Conservation (phyloP, 1,284 basidiomycete genomes). For the Tilletia indica region DNA sequence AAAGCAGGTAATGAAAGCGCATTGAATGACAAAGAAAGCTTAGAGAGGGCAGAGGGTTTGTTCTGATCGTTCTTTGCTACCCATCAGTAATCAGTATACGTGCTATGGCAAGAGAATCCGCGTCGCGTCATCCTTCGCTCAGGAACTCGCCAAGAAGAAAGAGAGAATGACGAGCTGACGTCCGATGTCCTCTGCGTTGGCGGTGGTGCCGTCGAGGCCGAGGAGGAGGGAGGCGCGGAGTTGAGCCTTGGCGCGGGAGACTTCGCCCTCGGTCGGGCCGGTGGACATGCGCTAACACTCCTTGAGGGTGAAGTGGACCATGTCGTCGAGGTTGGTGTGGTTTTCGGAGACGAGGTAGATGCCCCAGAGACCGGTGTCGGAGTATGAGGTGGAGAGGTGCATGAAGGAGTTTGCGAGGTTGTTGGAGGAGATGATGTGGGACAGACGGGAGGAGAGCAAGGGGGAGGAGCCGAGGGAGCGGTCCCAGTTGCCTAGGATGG, state of each 20-base stretch:
- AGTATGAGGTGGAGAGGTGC: slow-evolving; percentile 99
- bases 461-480: slow-evolving; percentile 87
- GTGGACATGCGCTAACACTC: slow-evolving; percentile 98
- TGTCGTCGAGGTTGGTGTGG: slow-evolving; percentile 79
- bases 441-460: slow-evolving; percentile 84
- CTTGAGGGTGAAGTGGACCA: slow-evolving; percentile 87
- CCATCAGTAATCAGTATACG: no score
- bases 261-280: slow-evolving; percentile 78
- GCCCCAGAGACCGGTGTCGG: slow-evolving; percentile 98
- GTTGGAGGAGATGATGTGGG: slow-evolving; percentile 85
- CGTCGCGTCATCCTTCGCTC: no score
- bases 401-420: slow-evolving; percentile 99
- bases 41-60: no score
- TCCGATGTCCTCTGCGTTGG: slow-evolving; percentile 96
- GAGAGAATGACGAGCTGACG: slow-evolving; percentile 94
- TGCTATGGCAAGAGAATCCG: no score
- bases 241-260: slow-evolving; percentile 95
- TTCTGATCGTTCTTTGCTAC: no score
- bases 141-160: no score
- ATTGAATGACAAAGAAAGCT: no score
- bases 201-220: slow-evolving; percentile 88
- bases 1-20: no score
- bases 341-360: slow-evolving; percentile 93
- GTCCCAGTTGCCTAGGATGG: slow-evolving; percentile 99
- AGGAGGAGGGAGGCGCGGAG: slow-evolving; percentile 91